Evolutionary conservation across 139 green algal genomes (phyloP).

Genomic region (Picochlorum sp.): DNA sequence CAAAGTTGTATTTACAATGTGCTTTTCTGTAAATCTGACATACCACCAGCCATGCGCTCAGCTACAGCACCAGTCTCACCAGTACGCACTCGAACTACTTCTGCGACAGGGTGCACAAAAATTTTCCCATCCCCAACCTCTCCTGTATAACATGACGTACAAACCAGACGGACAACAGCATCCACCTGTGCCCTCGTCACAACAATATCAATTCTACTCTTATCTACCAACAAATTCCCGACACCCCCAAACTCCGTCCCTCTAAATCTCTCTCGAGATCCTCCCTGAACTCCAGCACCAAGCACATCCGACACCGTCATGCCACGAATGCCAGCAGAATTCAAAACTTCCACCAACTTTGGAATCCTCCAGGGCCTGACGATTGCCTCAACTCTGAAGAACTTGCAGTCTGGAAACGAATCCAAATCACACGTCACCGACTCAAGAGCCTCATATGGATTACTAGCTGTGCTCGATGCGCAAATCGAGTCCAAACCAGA

Average conservation of each 20-base stretch:
- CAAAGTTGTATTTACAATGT: background rate
- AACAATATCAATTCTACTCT: conserved; percentile 69
- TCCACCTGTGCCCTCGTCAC: conserved; percentile 58
- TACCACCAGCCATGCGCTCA: conserved; percentile 70
- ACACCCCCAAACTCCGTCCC: conserved; percentile 60
- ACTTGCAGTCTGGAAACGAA: conserved; percentile 54
- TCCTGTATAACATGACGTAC: conserved; percentile 58
- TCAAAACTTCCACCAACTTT: conserved; percentile 55
- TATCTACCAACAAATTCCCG: conserved; percentile 54
- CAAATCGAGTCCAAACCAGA: background rate
- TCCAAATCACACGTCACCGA: conserved; percentile 46
- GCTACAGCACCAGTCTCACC: conserved; percentile 62
- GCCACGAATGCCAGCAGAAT: conserved; percentile 56
- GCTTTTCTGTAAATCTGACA: conserved; percentile 33
- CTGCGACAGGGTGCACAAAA: conserved; percentile 73
- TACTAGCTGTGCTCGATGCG: background rate
- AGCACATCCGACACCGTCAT: conserved; percentile 63
- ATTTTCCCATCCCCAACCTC: conserved; percentile 89
- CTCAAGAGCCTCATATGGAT: conserved; percentile 42
- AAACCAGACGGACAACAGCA: conserved; percentile 50
- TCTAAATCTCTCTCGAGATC: conserved; percentile 64
- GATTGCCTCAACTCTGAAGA: conserved; percentile 75
- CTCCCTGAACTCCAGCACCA: conserved; percentile 71
- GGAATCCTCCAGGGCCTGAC: conserved; percentile 66
- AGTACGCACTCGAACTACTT: conserved; percentile 75